Evolutionary conservation across 2,329 filamentous ascomycete species (phyloP), one percentile per base, ranked within the genome.

Genomic region (Calonectria fujianensis): DNA sequence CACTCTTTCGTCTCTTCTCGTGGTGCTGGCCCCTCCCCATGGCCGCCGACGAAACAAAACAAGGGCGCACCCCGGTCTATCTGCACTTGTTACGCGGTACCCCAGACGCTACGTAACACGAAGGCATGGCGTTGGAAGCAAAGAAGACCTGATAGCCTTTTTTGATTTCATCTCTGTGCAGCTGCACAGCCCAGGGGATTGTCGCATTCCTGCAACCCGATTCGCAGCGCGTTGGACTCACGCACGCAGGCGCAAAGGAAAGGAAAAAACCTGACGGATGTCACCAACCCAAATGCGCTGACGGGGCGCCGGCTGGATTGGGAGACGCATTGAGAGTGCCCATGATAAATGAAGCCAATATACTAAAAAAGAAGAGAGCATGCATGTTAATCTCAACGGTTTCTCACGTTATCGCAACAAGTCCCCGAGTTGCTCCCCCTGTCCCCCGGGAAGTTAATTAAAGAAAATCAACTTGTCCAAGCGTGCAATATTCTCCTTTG

Each of bases 121-220:
- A 29, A 2, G 18, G 41, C 45, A 48, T 54, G 51, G 51, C 51
- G 51, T 9, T 45, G 27, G 24, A 31, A 54, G 27, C 27, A 10
- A 54, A 29, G 13, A 31, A 32, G 27, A 9, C 5, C 14, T 32
- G 51, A 32, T 32, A 54, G 27, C 27, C 51, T 54, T 29, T 32
- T 54, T 54, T 32, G 27, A 11, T 41, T 24, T 29, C 52, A 39
- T 45, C 41, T 18, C 41, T 45, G 18, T 45, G 41, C 41, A 45
- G 18, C 45, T 54, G 50, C 65, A 68, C 48, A n/a, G 48, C 65
- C 48, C 35, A 52, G 65, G 48, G 52, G 65, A 52, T 39, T 29
- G 65, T 54, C n/a, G 41, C 68, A 63, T 70, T 70, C 54, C 68
- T 64, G 45, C 13, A 39, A 50, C 66, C 57, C 35, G 57, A 63